These are phyloP conservation scores for Coriolopsis trogii DNA, from an alignment of 1,284 basidiomycete genomes.

Conservation along the genomic window DNA sequence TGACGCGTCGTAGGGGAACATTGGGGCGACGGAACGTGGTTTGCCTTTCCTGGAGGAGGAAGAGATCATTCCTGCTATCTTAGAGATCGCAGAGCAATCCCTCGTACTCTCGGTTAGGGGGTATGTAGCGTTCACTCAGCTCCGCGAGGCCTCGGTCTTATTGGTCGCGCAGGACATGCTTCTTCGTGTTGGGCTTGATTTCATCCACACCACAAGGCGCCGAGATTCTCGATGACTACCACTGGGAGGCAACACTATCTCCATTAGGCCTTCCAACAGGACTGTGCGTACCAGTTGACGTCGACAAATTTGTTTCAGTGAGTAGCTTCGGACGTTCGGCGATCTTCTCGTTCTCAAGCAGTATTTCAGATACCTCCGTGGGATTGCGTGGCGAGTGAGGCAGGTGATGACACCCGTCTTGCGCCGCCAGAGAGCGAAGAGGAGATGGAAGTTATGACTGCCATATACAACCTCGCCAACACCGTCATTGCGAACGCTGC, in stretches of 20 bases:
- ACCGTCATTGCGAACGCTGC: slow-evolving; percentile 95
- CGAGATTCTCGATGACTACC: slow-evolving; percentile 86
- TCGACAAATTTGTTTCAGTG: slow-evolving; percentile 82
- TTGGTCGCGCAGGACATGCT: slow-evolving; percentile 88
- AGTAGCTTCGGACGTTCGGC: no score
- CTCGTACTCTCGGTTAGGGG: slow-evolving; percentile 91
- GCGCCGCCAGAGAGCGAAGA: slow-evolving; percentile 68
- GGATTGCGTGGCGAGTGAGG: slow-evolving; percentile 52
- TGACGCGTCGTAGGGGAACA: slow-evolving; percentile 72
- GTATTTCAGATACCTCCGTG: slow-evolving; percentile 73
- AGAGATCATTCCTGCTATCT: slow-evolving; percentile 86
- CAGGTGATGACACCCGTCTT: slow-evolving; percentile 52
- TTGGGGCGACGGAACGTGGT: slow-evolving; percentile 89
- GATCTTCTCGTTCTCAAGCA: not conserved
- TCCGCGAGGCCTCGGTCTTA: no score
- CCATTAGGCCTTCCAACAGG: slow-evolving; percentile 90
- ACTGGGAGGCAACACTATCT: slow-evolving; percentile 90
- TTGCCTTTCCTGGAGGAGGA: slow-evolving; percentile 95
- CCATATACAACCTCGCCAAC: slow-evolving; percentile 94
- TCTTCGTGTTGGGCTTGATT: slow-evolving; percentile 90
- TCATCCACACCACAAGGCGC: slow-evolving; percentile 76
- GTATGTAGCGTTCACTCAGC: slow-evolving; percentile 48
- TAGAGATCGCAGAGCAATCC: slow-evolving; percentile 91
- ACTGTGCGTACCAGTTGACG: slow-evolving; percentile 84
- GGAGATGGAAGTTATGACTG: slow-evolving; percentile 87